phyloP scores from a whole-genome alignment of 768 basidiomycete species.

The Rhodotorula taiwanensis region DNA sequence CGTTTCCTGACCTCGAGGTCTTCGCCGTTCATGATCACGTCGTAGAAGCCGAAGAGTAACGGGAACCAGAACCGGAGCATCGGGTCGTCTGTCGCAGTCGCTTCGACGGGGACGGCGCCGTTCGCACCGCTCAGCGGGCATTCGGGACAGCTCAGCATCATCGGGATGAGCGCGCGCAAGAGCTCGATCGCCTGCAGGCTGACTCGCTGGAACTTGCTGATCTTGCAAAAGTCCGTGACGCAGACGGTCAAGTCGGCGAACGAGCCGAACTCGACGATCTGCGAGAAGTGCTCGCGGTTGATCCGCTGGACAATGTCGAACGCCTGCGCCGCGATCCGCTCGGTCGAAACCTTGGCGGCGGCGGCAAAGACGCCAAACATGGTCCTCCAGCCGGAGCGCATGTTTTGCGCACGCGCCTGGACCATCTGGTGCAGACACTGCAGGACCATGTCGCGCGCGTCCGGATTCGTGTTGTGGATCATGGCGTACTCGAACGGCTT shows the following conservation, averaged over 20 bases:
- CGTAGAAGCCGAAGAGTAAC: slow-evolving; percentile 92
- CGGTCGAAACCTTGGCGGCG: slow-evolving; percentile 70
- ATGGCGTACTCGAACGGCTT: slow-evolving; percentile 98
- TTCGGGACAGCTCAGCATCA: slow-evolving; percentile 79
- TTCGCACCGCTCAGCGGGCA: slow-evolving; percentile 45
- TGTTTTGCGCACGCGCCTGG: slow-evolving; percentile 84
- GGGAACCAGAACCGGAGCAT: slow-evolving; percentile 99
- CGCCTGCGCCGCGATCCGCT: slow-evolving; percentile 82
- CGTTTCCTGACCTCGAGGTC: slow-evolving; percentile 92
- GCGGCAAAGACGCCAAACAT: slow-evolving; percentile 99
- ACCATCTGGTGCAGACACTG: slow-evolving; percentile 99
- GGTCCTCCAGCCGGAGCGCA: slow-evolving; percentile 97
- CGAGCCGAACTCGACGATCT: slow-evolving; percentile 86
- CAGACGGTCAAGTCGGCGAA: slow-evolving; percentile 95
- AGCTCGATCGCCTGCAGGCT: slow-evolving; percentile 91
- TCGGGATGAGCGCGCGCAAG: slow-evolving; percentile 69
- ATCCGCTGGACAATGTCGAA: slow-evolving; percentile 91
- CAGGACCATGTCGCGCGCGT: slow-evolving; percentile 92
- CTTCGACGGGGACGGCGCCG: slow-evolving; percentile 38
- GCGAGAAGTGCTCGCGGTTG: slow-evolving; percentile 79
- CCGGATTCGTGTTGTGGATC: slow-evolving; percentile 90
- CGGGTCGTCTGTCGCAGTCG: slow-evolving; percentile 52
- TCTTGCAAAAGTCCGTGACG: slow-evolving; percentile 98
- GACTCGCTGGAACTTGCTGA: slow-evolving; percentile 98
- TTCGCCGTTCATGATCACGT: slow-evolving; percentile 99